phyloP scores from a whole-genome alignment of 495 filamentous ascomycete genomes.

The Aspergillus cavernicola region DNA sequence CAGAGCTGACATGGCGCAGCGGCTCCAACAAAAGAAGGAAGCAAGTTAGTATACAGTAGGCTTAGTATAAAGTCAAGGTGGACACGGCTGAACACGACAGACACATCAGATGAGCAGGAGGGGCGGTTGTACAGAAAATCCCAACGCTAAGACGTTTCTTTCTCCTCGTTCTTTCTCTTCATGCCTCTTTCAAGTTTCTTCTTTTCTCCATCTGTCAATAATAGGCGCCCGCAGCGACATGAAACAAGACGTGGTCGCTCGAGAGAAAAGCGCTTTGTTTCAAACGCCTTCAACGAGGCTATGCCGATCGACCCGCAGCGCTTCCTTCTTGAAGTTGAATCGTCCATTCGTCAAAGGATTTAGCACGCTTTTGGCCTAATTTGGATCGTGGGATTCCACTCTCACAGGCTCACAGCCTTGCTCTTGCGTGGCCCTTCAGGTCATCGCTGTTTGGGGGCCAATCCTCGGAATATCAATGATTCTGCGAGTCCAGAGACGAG shows the following conservation, averaged over 20 bases:
- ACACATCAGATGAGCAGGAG: neutral
- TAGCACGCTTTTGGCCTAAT: neutral
- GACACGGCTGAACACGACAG: slow-evolving; percentile 1
- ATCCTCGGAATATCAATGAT: neutral
- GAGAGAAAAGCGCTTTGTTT: slow-evolving; percentile 5
- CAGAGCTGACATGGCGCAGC: slow-evolving; percentile 21
- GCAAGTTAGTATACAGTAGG: too few species aligned
- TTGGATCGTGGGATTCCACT: neutral
- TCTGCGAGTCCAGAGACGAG: too few species aligned
- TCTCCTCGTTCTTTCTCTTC: neutral
- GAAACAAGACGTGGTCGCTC: slow-evolving; percentile 3
- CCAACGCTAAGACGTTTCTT: slow-evolving; percentile 4
- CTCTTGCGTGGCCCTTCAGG: slow-evolving; percentile 4
- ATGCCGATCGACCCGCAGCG: neutral
- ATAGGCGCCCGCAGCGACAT: slow-evolving; percentile 4
- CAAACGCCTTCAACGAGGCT: slow-evolving; percentile 2
- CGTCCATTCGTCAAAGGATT: neutral
- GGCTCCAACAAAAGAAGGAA: slow-evolving; percentile 5
- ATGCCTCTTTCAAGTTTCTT: neutral
- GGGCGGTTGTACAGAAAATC: neutral
- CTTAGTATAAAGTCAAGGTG: too few species aligned
- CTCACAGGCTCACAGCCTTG: slow-evolving; percentile 7
- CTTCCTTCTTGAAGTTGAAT: neutral
- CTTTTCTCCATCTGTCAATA: too few species aligned
- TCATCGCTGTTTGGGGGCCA: slow-evolving; percentile 8